Percentiles rank a stretch among this genome's conserved stretches.
phyloP scores from a whole-genome alignment of 2,329 filamentous ascomycete genomes.

The Zymoseptoria brevis region DNA sequence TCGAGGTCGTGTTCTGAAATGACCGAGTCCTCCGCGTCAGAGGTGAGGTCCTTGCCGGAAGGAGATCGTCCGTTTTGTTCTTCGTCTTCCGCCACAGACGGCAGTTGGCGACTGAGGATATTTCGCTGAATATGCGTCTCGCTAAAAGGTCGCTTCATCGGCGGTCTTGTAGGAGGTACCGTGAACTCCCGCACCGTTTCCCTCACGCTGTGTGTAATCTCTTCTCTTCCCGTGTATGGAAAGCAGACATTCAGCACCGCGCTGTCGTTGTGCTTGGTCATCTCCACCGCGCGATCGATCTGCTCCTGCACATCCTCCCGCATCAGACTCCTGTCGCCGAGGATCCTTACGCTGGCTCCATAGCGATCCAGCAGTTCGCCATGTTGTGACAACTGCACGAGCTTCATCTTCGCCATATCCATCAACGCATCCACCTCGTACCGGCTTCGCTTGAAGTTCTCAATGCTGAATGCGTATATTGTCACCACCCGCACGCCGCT shows the following conservation, averaged over 20 bases:
- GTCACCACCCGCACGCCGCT: slow-evolving; percentile 94
- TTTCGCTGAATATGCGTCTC: slow-evolving; percentile 81
- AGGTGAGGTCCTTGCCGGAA: slow-evolving; percentile 3
- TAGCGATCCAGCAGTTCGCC: slow-evolving; percentile 90
- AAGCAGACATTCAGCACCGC: slow-evolving; percentile 90
- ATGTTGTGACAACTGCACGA: slow-evolving; percentile 84
- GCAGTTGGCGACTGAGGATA: slow-evolving; percentile 51
- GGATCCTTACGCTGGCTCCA: slow-evolving; percentile 74
- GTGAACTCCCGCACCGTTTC: slow-evolving; percentile 83
- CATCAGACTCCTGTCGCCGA: slow-evolving; percentile 77
- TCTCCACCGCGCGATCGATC: slow-evolving; percentile 74
- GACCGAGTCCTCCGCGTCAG: slow-evolving; percentile 18
- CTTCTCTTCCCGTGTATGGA: slow-evolving; percentile 90
- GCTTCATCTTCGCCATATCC: slow-evolving; percentile 94
- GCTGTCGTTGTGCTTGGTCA: slow-evolving; percentile 77
- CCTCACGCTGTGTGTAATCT: slow-evolving; percentile 85
- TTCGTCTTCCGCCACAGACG: slow-evolving; percentile 32
- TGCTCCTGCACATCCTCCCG: slow-evolving; percentile 81
- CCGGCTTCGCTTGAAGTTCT: slow-evolving; percentile 95
- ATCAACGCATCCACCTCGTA: slow-evolving; percentile 96
- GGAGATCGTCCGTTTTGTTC: slow-evolving; percentile 6
- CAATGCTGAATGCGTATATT: slow-evolving; percentile 96
- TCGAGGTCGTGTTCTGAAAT: slow-evolving; percentile 23
- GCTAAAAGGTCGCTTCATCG: slow-evolving; percentile 62
- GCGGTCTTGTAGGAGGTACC: slow-evolving; percentile 44